Evolutionary conservation across 1,284 basidiomycete species (phyloP), one percentile per base, ranked within the genome.

Genomic region (Ganoderma lucidum): DNA sequence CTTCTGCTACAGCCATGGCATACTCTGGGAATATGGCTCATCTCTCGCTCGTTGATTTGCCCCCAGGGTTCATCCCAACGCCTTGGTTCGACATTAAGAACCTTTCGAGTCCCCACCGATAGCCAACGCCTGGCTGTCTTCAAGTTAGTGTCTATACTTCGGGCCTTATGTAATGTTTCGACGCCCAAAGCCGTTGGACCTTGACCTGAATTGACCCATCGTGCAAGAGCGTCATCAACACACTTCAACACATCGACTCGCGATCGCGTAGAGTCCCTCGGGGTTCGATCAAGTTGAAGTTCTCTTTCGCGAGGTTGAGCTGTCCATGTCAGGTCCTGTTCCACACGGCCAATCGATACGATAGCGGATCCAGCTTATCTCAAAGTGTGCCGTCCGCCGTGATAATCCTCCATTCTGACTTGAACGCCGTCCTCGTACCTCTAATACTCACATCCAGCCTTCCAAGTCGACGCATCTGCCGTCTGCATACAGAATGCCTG

Each of bases 401-500:
- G 23, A 23, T 9, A 53, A 17, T 41, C 37, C n/a, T 53, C 39
- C 62, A 51, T 51, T 32, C 32, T 51, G 62, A 37, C 55, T 58
- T 44, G 55, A 55, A 44, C n/a, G 19, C 14, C 56, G 8, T 12
- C 35, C 32, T 39, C 37, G 10, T 17, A 39, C 19, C 19, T 59
- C 35, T 14, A 8, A 28, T 28, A 23, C 8, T 32, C 56, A 55
- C 32, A 58, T 37, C 35, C 8, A 19, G 5, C 30, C 15, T 58
- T 58, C 32, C 15, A 23, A 19, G 9, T 30, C 35, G n/a, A n/a
- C 19, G 3, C 2, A 15, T 39, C 15, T 17, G 39, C 8, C 6
- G 28, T 58, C 35, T 6, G 2, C 19, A 17, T 9, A 44, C 66
- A 76, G 53, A 67, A 93, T 93, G 91, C 78, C 88, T 70, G 89